Percentiles rank a stretch among this genome's conserved stretches.
Conservation (phyloP, 305 asterid species). For the Fraxinus dipetala region DNA sequence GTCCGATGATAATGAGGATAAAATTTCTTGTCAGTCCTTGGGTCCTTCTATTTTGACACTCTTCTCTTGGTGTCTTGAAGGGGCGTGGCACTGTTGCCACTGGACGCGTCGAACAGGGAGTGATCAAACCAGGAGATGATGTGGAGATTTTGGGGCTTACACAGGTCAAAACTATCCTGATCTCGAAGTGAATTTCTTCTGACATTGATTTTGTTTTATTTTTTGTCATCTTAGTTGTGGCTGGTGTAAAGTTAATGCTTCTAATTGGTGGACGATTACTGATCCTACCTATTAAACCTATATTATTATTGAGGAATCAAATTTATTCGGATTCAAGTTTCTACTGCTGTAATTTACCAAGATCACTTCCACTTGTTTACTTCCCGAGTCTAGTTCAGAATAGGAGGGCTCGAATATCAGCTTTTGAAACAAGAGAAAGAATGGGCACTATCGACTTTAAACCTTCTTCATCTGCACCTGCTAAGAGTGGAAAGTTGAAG, state of each 20-base stretch:
- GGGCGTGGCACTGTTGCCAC: constrained; percentile 99
- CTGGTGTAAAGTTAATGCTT: not conserved
- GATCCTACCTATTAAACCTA: not conserved
- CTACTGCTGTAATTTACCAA: not conserved
- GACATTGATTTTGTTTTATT: not conserved
- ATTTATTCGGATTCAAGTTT: constrained; percentile 6
- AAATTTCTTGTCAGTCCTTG: constrained; percentile 2
- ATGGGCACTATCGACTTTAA: not conserved
- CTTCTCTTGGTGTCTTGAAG: constrained; percentile 38
- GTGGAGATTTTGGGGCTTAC: constrained; percentile 87
- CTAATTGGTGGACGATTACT: not conserved
- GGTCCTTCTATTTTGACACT: constrained; percentile 11
- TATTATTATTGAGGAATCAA: not conserved
- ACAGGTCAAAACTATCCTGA: constrained; percentile 43
- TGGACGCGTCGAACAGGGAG: constrained; percentile 96
- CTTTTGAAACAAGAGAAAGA: not conserved
- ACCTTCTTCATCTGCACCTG: constrained; percentile 10
- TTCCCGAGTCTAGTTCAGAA: not conserved
- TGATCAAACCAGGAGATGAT: constrained; percentile 87
- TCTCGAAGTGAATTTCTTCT: not conserved
- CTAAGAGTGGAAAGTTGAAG: not conserved
- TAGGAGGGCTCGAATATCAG: not conserved
- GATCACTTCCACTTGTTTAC: not conserved
- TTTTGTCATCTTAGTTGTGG: not conserved
- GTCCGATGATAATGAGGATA: not conserved